A percentile compares a stretch with the other conserved stretches of the same genome.
These are phyloP conservation scores for Adansonia gregorii DNA, from an alignment of 441 rosid species.

Conservation along the genomic window DNA sequence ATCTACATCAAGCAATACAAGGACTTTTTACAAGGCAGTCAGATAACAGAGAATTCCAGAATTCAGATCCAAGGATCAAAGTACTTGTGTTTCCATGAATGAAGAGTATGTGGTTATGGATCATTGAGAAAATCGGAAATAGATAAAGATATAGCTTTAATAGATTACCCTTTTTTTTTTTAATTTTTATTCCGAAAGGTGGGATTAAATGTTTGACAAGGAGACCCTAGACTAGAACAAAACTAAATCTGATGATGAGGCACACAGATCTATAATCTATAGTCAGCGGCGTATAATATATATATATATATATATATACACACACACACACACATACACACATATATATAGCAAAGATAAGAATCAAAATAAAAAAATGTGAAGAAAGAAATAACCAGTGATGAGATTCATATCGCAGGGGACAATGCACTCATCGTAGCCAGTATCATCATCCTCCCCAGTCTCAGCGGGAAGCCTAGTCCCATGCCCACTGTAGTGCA, in stretches of 20 bases:
- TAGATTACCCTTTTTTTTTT: not conserved
- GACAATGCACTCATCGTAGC: constrained; percentile 90
- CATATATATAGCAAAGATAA: not conserved
- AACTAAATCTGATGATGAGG: not conserved
- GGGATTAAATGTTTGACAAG: not conserved
- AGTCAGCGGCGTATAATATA: too few species aligned
- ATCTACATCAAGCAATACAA: not conserved
- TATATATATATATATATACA: too few species aligned
- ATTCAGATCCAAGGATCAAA: not conserved
- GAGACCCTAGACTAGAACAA: not conserved
- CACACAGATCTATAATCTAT: not conserved
- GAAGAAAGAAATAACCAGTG: constrained; percentile 51
- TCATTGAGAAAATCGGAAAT: too few species aligned
- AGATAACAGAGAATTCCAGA: constrained; percentile 1
- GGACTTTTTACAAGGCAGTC: not conserved
- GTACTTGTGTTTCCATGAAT: not conserved
- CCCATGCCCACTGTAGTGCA: constrained; percentile 94
- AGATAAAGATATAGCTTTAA: too few species aligned
- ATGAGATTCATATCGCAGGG: constrained; percentile 97
- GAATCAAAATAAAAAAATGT: not conserved
- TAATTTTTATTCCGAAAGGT: not conserved
- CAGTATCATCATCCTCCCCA: constrained; percentile 95
- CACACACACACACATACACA: too few species aligned
- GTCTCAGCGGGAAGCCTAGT: constrained; percentile 97
- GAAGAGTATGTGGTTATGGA: not conserved